These are phyloP conservation scores for Zea mays DNA, from an alignment of 176 grass and related monocot species.

Conservation along the genomic window Zm-B73-REFERENCE-NAM-5.0 NC_050098.1:207449001-207449500, in stretches of 20 bases:
- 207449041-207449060: slow-evolving; percentile 90
- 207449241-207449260: neutral
- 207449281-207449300: slow-evolving; percentile 32
- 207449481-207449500: neutral
- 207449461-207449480: too few relatives aligned
- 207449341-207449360: neutral
- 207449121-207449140: slow-evolving; percentile 93
- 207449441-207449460: neutral
- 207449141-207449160: slow-evolving; percentile 97
- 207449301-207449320: slow-evolving; percentile 47
- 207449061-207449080: slow-evolving; percentile 85
- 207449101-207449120: slow-evolving; percentile 72
- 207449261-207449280: neutral
- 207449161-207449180: slow-evolving; percentile 59
- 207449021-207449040: slow-evolving; percentile 66
- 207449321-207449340: slow-evolving; percentile 62
- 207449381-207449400: neutral
- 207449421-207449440: neutral
- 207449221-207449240: neutral
- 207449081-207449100: slow-evolving; percentile 62
- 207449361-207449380: neutral
- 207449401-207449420: neutral
- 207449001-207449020: slow-evolving; percentile 43
- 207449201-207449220: too few relatives aligned
- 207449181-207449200: neutral